Base-by-base conservation (phyloP, 108 stramenopile species). In the Aurantiochytrium sp. region DNA sequence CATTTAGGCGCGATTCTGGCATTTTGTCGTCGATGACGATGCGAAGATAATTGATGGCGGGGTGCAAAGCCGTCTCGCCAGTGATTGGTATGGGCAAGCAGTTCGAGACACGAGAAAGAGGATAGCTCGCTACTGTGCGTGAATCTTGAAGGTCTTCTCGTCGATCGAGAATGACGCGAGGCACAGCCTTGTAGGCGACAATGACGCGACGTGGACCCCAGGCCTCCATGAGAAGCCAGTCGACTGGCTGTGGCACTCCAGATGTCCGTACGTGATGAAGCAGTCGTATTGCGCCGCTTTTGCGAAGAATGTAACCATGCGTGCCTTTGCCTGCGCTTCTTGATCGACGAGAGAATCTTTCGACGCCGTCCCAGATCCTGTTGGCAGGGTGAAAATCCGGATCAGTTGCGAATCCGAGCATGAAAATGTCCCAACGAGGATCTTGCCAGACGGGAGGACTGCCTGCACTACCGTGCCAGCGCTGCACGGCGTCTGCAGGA, bases 161-260 rank as follows among this genome's bases (percentile, higher is more conserved):
- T 8, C 42, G 21, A 12, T 83, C 23, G 25, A 83, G 76, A 83
- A 83, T 23, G n/a, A 83, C 19, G 49, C 51, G 51, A 6, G 76
- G 4, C n/a, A 28, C 51, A 12, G 76, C 12, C 28, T 53, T 83
- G 28, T 83, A 83, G n/a, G 76, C 76, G 6, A 83, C 25, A 16
- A 83, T 83, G 12, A 6, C 51, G 16, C 18, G 12, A 6, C 51
- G 45, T 55, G 76, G 35, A 12, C 35, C 51, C 49, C 45, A 83
- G 49, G 76, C 76, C 49, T 83, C 76, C 49, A 83, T 83, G n/a
- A 83, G 51, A 23, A 83, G 49, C 76, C 76, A 83, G 51, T 83
- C 76, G 28, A 83, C 51, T 6, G 76, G 49, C n/a, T 53, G 45
- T 6, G 76, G 51, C 45, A 83, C 23, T 12, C 76, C 76, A 35